Base-by-base conservation (phyloP, 495 filamentous ascomycete species). In the Penicillium cinerascens region DNA sequence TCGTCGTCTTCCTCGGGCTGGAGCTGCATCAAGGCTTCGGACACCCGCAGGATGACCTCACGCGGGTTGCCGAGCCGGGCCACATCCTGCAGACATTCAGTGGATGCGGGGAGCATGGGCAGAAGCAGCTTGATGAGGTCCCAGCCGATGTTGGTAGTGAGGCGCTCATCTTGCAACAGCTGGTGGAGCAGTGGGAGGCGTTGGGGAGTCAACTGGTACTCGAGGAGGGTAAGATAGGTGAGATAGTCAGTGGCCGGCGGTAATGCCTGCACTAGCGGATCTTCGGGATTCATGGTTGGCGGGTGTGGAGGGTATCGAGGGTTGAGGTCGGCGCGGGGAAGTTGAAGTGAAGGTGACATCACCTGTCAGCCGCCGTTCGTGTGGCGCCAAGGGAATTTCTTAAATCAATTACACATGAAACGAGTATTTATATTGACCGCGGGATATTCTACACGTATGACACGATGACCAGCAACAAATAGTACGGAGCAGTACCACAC, bases 101-200 rank as follows among this genome's bases (percentile, higher is more conserved):
- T 79, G 3, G 85, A 88, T 33, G 79, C 83, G 1, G 87, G 84
- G 1, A 97, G 66, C 59, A 85, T 81, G 16, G 87, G 85, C 17
- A 97, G 74, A 2, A 98, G 82, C 42, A 95, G 80, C 63, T 88
- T 86, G 7, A 98, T 87, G 38, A 98, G 70, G 63, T 98, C 93
- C 93, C 93, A 98, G 41, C 93, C 95, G 61, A 98, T 96, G 55
- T 96, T 91, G 42, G 82, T 83, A 1, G 92, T 92, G 47, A 98
- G 78, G 41, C 80, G 81, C 39, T 84, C 82, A 82, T 95, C 87
- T 68, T 95, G 89, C 43, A 97, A 75, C 33, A 95, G 79, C 6
- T 82, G 77, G 60, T 95, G 86, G 38, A 97, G 73, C 3, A 82
- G 77, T 4, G 90, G 88, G 10, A 97, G 77, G 54, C 88, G 82